phyloP scores from a whole-genome alignment of 2,329 filamentous ascomycete species.

The Gremmenia infestans region DNA sequence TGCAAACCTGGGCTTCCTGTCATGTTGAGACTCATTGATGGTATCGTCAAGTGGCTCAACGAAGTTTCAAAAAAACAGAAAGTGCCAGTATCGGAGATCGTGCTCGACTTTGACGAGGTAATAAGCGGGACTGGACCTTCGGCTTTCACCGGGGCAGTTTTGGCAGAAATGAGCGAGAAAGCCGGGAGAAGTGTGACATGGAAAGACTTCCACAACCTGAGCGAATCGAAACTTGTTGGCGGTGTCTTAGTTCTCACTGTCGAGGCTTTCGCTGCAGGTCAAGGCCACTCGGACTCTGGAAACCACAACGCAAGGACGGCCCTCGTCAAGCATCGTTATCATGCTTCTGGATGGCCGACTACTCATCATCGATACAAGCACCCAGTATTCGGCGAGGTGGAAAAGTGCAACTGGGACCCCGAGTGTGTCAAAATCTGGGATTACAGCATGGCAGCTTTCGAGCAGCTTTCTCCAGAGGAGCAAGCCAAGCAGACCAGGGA shows the following conservation, averaged over 20 bases:
- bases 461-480: slow-evolving; percentile 53
- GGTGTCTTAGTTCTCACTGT: slow-evolving; percentile 64
- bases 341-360: slow-evolving; percentile 67
- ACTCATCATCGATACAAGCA: slow-evolving; percentile 62
- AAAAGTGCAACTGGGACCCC: slow-evolving; percentile 64
- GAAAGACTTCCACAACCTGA: slow-evolving; percentile 60
- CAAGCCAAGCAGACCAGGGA: slow-evolving; percentile 41
- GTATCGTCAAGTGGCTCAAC: slow-evolving; percentile 62
- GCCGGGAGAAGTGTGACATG: slow-evolving; percentile 48
- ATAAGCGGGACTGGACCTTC: slow-evolving; percentile 69
- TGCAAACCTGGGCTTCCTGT: slow-evolving; percentile 62
- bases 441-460: slow-evolving; percentile 55
- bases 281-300: slow-evolving; percentile 68
- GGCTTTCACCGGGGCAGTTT: slow-evolving; percentile 61
- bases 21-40: slow-evolving; percentile 63
- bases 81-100: slow-evolving; percentile 53
- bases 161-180: slow-evolving; percentile 56
- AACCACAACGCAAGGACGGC: slow-evolving; percentile 63
- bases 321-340: slow-evolving; percentile 69
- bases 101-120: slow-evolving; percentile 66
- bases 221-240: slow-evolving; percentile 60
- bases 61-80: slow-evolving; percentile 54
- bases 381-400: slow-evolving; percentile 64
- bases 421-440: slow-evolving; percentile 64
- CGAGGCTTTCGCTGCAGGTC: slow-evolving; percentile 67